Evolutionary conservation across 2,329 filamentous ascomycete species (phyloP).

Genomic region (Xylariaceae sp.): DNA sequence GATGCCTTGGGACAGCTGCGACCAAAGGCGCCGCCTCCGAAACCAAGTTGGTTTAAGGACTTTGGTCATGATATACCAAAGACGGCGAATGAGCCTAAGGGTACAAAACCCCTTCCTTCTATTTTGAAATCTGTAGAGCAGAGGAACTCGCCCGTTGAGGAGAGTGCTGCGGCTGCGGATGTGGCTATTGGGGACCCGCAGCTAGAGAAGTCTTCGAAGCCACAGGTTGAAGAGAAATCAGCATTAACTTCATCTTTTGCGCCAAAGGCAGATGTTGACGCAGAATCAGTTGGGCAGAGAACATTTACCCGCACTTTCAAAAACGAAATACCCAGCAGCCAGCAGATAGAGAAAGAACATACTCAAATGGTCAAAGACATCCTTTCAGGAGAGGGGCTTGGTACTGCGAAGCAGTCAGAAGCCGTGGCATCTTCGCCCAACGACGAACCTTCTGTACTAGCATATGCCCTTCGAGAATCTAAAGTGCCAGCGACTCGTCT

Average conservation of each 20-base stretch:
- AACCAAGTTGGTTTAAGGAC: slow-evolving; percentile 45
- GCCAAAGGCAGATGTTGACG: background rate
- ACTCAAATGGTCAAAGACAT: slow-evolving; percentile 36
- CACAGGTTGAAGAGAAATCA: background rate
- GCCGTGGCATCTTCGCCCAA: slow-evolving; percentile 12
- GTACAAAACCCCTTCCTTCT: slow-evolving; percentile 20
- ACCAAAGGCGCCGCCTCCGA: slow-evolving; percentile 30
- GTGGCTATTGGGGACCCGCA: slow-evolving; percentile 20
- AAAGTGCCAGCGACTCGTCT: slow-evolving; percentile 87
- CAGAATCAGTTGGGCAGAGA: background rate
- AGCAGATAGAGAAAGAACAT: slow-evolving; percentile 33
- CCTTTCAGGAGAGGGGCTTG: slow-evolving; percentile 35
- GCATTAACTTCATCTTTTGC: background rate
- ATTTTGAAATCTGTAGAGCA: slow-evolving; percentile 20
- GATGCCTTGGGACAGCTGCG: slow-evolving; percentile 28
- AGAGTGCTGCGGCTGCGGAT: slow-evolving; percentile 26
- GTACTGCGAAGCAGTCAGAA: slow-evolving; percentile 18
- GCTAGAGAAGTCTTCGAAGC: background rate
- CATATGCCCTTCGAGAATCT: slow-evolving; percentile 83
- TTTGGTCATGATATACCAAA: slow-evolving; percentile 40
- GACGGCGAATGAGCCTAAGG: slow-evolving; percentile 12
- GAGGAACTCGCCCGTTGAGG: slow-evolving; percentile 29
- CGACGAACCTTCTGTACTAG: slow-evolving; percentile 33
- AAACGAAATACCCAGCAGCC: slow-evolving; percentile 23
- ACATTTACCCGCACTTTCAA: background rate